Percentiles rank a stretch among this genome's conserved stretches.
phyloP scores from a whole-genome alignment of 2,329 filamentous ascomycete species.

The Cladosporium sp. region DNA sequence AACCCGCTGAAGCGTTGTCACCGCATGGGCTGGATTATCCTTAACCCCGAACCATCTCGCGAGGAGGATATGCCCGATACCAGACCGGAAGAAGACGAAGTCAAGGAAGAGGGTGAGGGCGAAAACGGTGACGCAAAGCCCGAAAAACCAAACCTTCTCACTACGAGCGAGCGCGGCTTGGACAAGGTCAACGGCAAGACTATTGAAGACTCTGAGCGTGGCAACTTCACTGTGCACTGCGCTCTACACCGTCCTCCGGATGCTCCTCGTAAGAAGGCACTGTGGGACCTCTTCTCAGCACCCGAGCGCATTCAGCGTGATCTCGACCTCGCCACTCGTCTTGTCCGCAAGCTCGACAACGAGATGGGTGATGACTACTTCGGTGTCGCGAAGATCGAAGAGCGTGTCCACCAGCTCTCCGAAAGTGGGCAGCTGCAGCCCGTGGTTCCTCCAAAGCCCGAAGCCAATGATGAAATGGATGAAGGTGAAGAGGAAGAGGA shows the following conservation, averaged over 20 bases:
- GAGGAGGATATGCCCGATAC: constrained; percentile 68
- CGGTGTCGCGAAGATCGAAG: constrained; percentile 77
- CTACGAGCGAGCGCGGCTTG: constrained; percentile 69
- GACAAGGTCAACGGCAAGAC: constrained; percentile 98
- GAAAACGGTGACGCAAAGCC: constrained; percentile 24
- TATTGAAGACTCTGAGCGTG: constrained; percentile 81
- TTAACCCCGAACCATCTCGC: constrained; percentile 74
- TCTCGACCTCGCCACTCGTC: constrained; percentile 75
- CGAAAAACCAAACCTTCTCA: constrained; percentile 14
- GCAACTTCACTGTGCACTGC: constrained; percentile 96
- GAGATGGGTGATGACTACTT: constrained; percentile 79
- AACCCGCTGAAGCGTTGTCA: constrained; percentile 97
- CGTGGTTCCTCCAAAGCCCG: constrained; percentile 53
- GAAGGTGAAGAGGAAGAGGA: constrained; percentile 76
- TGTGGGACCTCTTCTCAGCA: constrained; percentile 95
- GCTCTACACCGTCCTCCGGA: constrained; percentile 89
- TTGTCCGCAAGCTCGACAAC: constrained; percentile 81
- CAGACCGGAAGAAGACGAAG: constrained; percentile 60
- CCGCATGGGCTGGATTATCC: constrained; percentile 97
- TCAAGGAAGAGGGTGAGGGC: constrained; percentile 57
- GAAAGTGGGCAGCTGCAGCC: constrained; percentile 76
- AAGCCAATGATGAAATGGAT: constrained; percentile 61
- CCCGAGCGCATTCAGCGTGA: constrained; percentile 93
- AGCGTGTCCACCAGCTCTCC: constrained; percentile 79
- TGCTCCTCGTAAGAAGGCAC: constrained; percentile 85